A percentile compares a stretch with the other conserved stretches of the same genome.
These are phyloP conservation scores for Arthrinium phaeospermum DNA, from an alignment of 2,329 filamentous ascomycete species.

Conservation along the genomic window DNA sequence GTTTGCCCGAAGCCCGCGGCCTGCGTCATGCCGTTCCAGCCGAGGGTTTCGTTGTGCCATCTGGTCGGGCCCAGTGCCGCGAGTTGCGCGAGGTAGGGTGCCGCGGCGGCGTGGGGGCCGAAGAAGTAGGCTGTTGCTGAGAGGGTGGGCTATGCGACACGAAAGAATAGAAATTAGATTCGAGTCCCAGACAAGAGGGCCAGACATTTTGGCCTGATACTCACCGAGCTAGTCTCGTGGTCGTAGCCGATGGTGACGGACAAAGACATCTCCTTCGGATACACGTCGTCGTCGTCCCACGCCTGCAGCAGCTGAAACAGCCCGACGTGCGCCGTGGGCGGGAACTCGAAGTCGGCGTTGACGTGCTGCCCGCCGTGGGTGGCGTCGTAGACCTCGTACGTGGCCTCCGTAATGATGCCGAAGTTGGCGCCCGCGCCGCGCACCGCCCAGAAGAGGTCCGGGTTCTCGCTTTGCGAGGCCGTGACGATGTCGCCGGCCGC, in stretches of 20 bases:
- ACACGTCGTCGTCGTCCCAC: not conserved
- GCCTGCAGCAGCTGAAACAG: not conserved
- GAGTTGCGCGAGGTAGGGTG: not conserved
- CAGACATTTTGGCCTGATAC: no score
- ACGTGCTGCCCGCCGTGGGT: conserved; percentile 23
- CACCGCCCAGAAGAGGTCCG: conserved; percentile 33
- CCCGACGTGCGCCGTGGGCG: not conserved
- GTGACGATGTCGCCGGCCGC: conserved; percentile 24
- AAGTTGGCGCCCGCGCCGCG: conserved; percentile 33
- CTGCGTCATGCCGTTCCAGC: not conserved
- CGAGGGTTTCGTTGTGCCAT: not conserved
- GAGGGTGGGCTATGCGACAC: not conserved
- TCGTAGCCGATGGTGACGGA: not conserved
- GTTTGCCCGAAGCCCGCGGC: not conserved
- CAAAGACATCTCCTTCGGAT: not conserved
- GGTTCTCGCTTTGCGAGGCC: conserved; percentile 23
- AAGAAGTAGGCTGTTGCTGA: not conserved
- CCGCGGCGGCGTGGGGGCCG: not conserved
- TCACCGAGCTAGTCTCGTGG: not conserved
- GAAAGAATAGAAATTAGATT: no score
- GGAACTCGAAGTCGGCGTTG: conserved; percentile 18
- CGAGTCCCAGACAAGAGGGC: no score
- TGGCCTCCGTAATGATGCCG: not conserved
- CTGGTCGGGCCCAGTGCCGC: not conserved
- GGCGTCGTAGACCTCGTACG: conserved; percentile 4